A percentile compares a stretch with the other conserved stretches of the same genome.
Conservation (phyloP, 768 basidiomycete species). For the Myochromella boudieri region DNA sequence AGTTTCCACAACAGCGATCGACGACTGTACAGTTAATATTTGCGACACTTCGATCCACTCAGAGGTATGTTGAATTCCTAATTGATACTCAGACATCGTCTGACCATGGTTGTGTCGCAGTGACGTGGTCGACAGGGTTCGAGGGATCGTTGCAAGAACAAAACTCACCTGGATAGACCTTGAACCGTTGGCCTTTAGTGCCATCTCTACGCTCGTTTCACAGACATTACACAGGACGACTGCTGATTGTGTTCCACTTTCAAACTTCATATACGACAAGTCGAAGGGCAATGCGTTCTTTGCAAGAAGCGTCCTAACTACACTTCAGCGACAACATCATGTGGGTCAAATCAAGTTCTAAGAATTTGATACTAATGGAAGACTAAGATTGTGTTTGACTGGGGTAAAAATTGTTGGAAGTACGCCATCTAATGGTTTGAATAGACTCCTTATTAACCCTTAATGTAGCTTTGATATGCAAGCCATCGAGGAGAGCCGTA, state of each 20-base stretch:
- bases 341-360: conserved; percentile 33
- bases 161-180: conserved; percentile 67
- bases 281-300: conserved; percentile 75
- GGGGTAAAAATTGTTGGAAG: conserved; percentile 68
- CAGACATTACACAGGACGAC: conserved; percentile 60
- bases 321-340: conserved; percentile 61
- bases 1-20: background rate
- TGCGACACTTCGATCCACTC: conserved; percentile 59
- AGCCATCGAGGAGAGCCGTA: conserved; percentile 54
- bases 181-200: conserved; percentile 56
- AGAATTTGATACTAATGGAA: background rate
- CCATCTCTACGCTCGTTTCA: conserved; percentile 59
- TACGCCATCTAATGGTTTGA: conserved; percentile 29
- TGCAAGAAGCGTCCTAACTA: conserved; percentile 61
- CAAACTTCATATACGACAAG: conserved; percentile 52
- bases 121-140: conserved; percentile 49
- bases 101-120: conserved; percentile 19
- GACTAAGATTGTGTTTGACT: conserved; percentile 60
- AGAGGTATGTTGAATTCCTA: conserved; percentile 37
- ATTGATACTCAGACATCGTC: conserved; percentile 1
- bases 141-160: conserved; percentile 56
- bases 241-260: conserved; percentile 54
- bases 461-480: conserved; percentile 50
- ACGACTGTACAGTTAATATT: conserved; percentile 56
- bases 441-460: conserved; percentile 1